Base-by-base conservation (phyloP, 1,284 basidiomycete genomes). In the Anthracocystis panici-leucophaei region DNA sequence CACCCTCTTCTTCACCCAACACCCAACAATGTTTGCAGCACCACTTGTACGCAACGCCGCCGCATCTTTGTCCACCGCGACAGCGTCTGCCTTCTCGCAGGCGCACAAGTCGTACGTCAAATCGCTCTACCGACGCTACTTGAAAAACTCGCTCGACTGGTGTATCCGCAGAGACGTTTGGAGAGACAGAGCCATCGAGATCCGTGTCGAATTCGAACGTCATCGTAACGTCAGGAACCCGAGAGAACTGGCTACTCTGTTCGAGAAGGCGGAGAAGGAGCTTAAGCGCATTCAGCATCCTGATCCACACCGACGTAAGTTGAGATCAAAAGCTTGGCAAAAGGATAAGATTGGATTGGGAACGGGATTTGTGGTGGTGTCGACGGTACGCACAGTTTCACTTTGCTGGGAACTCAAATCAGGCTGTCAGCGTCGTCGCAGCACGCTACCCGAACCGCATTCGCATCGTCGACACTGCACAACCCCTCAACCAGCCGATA, bases 181-280 rank as follows among this genome's bases (percentile, higher is more conserved):
- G 93, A 89, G 95, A 73, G 89, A 89, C 75, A 89, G 91, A 82
- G 94, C 94, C 6, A 87, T 94, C 78, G 88, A 91, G 85, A 93
- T 97, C 80, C 88, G 95, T 68, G 94, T 94, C 73, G 91, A 94
- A 46, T 97, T 97, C 85, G 95, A 97, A 87, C 87, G 89, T 77
- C 93, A 97, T 88, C 95, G 95, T 67, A 88, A 96, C 84, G 91
- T 97, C 58, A 90, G 90, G 65, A 93, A 97, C 85, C 95, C 95
- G 16, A 89, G 95, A 75, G 91, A 92, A 31, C 88, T 97, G 58
- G 92, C 92, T 14, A 84, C 87, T n/a, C 90, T 97, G 60, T 87
- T 97, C 44, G 90, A 91, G 82, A 90, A 91, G 82, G 93, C 94
- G 8, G 95, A 97, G 87, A 91, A 90, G 10, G 87, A 90, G 31